Percentiles rank a stretch among this genome's conserved stretches.
phyloP scores from a whole-genome alignment of 228 moss, liverwort and hornwort species.

The Sphagnum magellanicum region DNA sequence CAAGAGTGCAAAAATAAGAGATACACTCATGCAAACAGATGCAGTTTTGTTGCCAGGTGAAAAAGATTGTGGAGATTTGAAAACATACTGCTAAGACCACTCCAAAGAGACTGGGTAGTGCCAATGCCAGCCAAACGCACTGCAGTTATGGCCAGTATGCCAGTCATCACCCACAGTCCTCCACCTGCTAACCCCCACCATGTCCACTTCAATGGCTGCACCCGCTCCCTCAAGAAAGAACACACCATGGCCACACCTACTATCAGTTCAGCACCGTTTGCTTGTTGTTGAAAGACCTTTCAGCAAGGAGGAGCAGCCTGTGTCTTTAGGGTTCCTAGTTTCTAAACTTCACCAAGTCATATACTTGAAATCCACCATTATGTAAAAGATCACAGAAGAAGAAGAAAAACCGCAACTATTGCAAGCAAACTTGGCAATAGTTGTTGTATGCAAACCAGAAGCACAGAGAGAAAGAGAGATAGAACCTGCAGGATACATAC shows the following conservation, averaged over 20 bases:
- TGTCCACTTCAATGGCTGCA: conserved; percentile 62
- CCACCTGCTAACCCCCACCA: conserved; percentile 73
- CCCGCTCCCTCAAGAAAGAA: not conserved
- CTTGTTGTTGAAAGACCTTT: not conserved
- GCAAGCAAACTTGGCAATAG: too few relatives aligned
- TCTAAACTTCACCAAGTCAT: not conserved
- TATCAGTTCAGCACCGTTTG: conserved; percentile 4
- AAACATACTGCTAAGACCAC: conserved; percentile 55
- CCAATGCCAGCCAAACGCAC: conserved; percentile 59
- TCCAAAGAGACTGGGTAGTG: conserved; percentile 64
- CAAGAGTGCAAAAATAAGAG: too few relatives aligned
- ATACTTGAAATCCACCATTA: not conserved
- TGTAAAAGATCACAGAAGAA: too few relatives aligned
- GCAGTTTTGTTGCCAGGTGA: too few relatives aligned
- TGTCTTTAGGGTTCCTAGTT: not conserved
- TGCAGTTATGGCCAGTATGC: conserved; percentile 47
- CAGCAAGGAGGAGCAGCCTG: not conserved
- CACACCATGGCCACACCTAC: not conserved
- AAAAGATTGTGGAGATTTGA: not conserved
- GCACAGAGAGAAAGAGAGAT: not conserved
- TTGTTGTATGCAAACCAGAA: too few relatives aligned
- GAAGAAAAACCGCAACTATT: too few relatives aligned
- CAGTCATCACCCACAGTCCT: conserved; percentile 55
- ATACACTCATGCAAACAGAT: too few relatives aligned
- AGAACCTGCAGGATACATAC: conserved; percentile 16